Base-by-base conservation (phyloP, 192 early-diverging fungal species). In the Coemansia interrupta region DNA sequence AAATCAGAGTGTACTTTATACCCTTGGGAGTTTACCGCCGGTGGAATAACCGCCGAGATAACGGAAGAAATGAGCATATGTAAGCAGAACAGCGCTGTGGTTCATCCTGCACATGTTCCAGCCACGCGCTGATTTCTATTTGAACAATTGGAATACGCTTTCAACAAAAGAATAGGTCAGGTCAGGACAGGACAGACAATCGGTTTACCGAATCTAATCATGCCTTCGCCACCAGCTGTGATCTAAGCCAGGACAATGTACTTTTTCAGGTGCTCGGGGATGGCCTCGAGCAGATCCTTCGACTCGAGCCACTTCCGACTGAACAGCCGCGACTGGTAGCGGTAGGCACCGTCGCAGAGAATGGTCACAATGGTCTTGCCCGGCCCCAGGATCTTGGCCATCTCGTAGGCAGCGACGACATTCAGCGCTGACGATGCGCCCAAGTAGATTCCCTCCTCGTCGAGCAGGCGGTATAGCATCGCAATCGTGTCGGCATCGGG, bases 391-490 rank as follows among this genome's bases (percentile, higher is more conserved):
- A 84, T 74, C 76, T 91, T 87, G 39, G 95, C 94, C 84, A 95
- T 88, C 76, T 95, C 82, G 44, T 86, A 88, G 1, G 95, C 94
- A 12, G 92, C 90, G n/a, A 84, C 93, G 15, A 95, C 92, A 62
- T 97, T 97, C 41, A 97, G 70, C 0, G 95, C 95, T 14, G 92
- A 90, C 17, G 87, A 90, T 0, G 93, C 93, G 22, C 95, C 95
- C 38, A 96, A 68, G 57, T 94, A 96, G 47, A 97, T 85, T 51
- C 95, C 95, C 66, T 96, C 94, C 72, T 96, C 90, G 58, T 96
- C 89, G 46, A 96, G 80, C 54, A 96, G 74, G 28, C 90, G 83
- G 68, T 90, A 96, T 14, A 95, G 70, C 92, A 94, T 96, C 45
- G 78, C 68, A 42, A 97, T 87, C 0, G 89, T 87, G 15, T 89